Evolutionary conservation across 2,329 filamentous ascomycete genomes (phyloP), one percentile per base, ranked within the genome.

Genomic region (Thermothelomyces thermophilus): DNA sequence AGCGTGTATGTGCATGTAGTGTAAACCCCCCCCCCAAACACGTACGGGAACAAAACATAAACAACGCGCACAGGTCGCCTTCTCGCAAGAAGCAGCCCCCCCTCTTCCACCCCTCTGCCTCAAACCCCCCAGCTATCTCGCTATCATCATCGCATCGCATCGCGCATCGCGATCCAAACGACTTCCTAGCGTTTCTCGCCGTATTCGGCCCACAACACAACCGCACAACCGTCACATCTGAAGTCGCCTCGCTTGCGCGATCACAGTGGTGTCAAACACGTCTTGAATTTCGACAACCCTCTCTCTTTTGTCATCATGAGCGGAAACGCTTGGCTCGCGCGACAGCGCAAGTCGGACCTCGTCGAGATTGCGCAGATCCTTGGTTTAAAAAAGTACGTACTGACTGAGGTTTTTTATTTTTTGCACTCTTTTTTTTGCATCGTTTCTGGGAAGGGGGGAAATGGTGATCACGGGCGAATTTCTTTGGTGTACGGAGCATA

Each of bases 301-400:
- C 14, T 3, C 22, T 31, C 26, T 13, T 10, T 16, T 42, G 55
- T 26, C 43, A 61, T 61, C 59, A 58, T 59, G 45, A 35, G 35
- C 41, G 41, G 37, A 43, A 81, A 84, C 64, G 80, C 82, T 60
- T 95, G 86, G 81, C 76, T 95, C 65, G 79, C 83, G 68, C 77
- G 79, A 67, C 86, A 93, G 77, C 84, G 86, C 73, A 95, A 95
- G 76, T 76, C 75, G 60, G 87, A 91, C 57, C 79, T 95, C 50
- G 68, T 81, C 60, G 84, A 87, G 56, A 75, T 94, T 55, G 87
- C 88, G 52, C 79, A 87, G 58, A 71, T 75, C 41, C 77, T 86
- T 55, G 84, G 84, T 51, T 73, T 91, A 48, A 76, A 80, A 64
- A 79, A 86, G 89, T 94, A 80, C 63, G 83, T 78, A 9, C 14